Conservation (phyloP, 2,329 filamentous ascomycete genomes). For the Furcasterigmium sp. region DNA sequence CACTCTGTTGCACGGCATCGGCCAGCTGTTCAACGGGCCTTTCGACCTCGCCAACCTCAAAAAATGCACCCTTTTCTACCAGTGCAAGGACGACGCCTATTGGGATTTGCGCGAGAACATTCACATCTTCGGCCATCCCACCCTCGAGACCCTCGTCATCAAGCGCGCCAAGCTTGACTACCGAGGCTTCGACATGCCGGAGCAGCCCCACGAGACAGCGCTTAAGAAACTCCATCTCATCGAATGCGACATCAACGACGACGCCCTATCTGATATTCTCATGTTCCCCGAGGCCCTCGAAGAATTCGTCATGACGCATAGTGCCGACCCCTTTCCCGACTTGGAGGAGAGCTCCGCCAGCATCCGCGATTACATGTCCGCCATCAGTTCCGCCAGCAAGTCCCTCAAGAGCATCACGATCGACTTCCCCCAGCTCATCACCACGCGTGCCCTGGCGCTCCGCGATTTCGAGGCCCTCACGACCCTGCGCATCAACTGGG, state of each 20-base stretch:
- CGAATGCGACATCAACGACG: constrained; percentile 45
- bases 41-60: constrained; percentile 44
- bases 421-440: constrained; percentile 33
- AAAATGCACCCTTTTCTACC: constrained; percentile 41
- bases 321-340: constrained; percentile 29
- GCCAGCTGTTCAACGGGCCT: constrained; percentile 42
- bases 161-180: constrained; percentile 39
- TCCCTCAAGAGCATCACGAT: constrained; percentile 39
- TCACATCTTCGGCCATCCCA: constrained; percentile 45
- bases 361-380: constrained; percentile 40
- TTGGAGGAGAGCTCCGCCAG: constrained; percentile 42
- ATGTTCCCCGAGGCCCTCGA: constrained; percentile 37
- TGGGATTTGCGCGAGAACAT: constrained; percentile 48
- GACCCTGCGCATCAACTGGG: constrained; percentile 37
- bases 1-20: constrained; percentile 37
- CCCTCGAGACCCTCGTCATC: constrained; percentile 39
- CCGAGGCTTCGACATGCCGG: constrained; percentile 40
- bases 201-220: constrained; percentile 40
- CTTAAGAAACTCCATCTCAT: constrained; percentile 38
- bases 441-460: constrained; percentile 34
- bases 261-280: constrained; percentile 28
- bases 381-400: constrained; percentile 32
- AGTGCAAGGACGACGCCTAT: constrained; percentile 35
- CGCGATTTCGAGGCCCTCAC: constrained; percentile 36
- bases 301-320: constrained; percentile 43